Evolutionary conservation across 2,329 filamentous ascomycete species (phyloP), one percentile per base, ranked within the genome.

Genomic region (Colletotrichum chlorophyti): DNA sequence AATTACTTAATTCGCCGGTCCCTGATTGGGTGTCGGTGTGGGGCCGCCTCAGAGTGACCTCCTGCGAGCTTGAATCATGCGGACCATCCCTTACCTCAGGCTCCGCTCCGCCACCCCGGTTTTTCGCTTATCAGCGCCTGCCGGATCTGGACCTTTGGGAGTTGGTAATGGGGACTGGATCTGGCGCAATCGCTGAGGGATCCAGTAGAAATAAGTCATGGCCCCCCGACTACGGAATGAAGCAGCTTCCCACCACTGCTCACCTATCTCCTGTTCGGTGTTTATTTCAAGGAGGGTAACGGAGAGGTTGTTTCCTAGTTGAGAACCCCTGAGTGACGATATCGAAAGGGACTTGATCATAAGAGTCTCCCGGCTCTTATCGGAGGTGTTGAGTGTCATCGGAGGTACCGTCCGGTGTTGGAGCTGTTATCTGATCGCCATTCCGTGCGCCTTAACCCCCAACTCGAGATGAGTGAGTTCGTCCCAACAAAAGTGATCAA

Each of bases 171-270:
- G 49, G 21, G 54, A 37, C 51, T 53, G 23, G 40, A 26, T 47
- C 50, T 55, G 52, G 42, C 45, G 52, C 45, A 49, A 55, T 55
- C 45, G 52, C 15, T 5, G 46, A 35, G 19, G 35, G 52, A 26
- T 41, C 52, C 55, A 59, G 43, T 55, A 32, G 55, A 55, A 46
- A 55, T 60, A 57, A 50, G 51, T 60, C 57, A 57, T 60, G 55
- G 11, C 52, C 49, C 54, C 51, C 57, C 51, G 38, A 60, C 37
- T 43, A 34, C 57, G 57, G 57, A 48, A 48, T 14, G 32, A 14
- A 42, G 31, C 41, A 35, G 31, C 43, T 53, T 29, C 15, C n/a
- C n/a, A n/a, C n/a, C n/a, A n/a, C n/a, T n/a, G 15, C 34, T 49
- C 34, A 37, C 35, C 46, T 21, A 12, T 42, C 31, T 9, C 35